Percentiles rank a stretch among this genome's conserved stretches.
phyloP scores from a whole-genome alignment of 73 alveolate species.

The Paramecium biaurelia region DNA sequence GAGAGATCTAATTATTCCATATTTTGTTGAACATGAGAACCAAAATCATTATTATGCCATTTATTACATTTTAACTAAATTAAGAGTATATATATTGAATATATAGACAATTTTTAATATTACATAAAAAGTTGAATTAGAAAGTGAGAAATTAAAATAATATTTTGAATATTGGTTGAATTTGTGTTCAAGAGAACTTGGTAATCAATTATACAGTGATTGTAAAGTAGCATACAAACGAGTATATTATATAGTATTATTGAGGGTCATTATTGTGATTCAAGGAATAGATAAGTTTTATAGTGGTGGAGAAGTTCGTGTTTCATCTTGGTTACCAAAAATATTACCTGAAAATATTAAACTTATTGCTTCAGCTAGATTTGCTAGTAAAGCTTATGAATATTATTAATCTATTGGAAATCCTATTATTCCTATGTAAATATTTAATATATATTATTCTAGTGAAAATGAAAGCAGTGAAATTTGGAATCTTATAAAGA shows the following conservation, averaged over 20 bases:
- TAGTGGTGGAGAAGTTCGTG: slow-evolving; percentile 2
- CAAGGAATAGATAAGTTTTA: slow-evolving; percentile 22
- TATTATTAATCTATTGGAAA: not conserved
- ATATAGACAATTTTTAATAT: not conserved
- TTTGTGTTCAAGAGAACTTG: slow-evolving; percentile 12
- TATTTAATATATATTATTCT: not conserved
- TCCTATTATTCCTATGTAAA: not conserved
- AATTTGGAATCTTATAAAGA: not conserved
- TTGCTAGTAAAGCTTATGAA: not conserved
- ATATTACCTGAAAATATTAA: not conserved
- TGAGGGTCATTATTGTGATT: not conserved
- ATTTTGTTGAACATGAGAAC: slow-evolving; percentile 40
- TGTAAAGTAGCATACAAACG: not conserved
- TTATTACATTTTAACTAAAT: not conserved
- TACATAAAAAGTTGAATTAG: slow-evolving; percentile 28
- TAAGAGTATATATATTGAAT: not conserved
- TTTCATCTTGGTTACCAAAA: slow-evolving; percentile 29
- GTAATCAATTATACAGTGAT: not conserved
- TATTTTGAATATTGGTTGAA: slow-evolving; percentile 51
- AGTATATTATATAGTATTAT: not conserved
- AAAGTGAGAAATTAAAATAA: slow-evolving; percentile 34
- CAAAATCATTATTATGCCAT: slow-evolving; percentile 19
- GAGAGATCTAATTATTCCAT: slow-evolving; percentile 39
- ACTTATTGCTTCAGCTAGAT: not conserved
- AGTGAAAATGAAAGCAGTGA: not conserved